These are phyloP conservation scores for Westerdykella ornata DNA, from an alignment of 2,329 filamentous ascomycete species.

Conservation along the genomic window DNA sequence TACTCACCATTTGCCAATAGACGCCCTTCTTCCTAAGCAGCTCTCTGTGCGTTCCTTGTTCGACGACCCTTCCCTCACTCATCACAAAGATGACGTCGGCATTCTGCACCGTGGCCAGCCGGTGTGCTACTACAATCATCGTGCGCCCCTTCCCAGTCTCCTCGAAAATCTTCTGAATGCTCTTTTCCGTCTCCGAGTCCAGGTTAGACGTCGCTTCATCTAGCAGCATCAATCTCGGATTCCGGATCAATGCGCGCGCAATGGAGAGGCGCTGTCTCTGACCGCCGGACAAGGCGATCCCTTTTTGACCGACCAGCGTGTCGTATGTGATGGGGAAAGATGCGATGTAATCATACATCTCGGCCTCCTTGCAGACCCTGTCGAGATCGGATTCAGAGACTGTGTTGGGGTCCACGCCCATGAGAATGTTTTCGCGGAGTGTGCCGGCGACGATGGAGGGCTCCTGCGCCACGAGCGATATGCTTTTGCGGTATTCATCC, in stretches of 20 bases:
- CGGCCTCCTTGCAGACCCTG: conserved; percentile 15
- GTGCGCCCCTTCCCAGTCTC: conserved; percentile 26
- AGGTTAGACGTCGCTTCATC: conserved; percentile 19
- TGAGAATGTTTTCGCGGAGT: conserved; percentile 77
- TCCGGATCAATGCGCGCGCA: conserved; percentile 80
- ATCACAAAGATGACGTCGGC: conserved; percentile 31
- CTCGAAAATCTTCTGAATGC: conserved; percentile 33
- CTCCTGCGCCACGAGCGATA: conserved; percentile 88
- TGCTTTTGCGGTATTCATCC: conserved; percentile 70
- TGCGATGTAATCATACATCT: conserved; percentile 15
- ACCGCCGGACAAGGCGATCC: conserved; percentile 51
- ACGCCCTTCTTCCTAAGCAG: conserved; percentile 15
- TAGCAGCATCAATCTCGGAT: conserved; percentile 65
- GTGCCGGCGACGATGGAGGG: conserved; percentile 86
- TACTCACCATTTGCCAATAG: conserved; percentile 32
- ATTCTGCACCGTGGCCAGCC: conserved; percentile 30
- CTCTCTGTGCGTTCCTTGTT: conserved; percentile 20
- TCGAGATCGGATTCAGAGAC: conserved; percentile 40
- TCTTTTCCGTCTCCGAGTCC: conserved; percentile 31
- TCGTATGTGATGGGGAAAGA: conserved; percentile 12
- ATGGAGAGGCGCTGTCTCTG: conserved; percentile 93
- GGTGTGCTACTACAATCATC: conserved; percentile 33
- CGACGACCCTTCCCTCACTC: conserved; percentile 29
- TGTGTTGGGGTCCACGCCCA: conserved; percentile 38
- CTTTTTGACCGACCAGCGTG: conserved; percentile 8